Percentiles rank a stretch among this genome's conserved stretches.
phyloP scores from a whole-genome alignment of 331 rosid species.

The Malus hybrid region DNA sequence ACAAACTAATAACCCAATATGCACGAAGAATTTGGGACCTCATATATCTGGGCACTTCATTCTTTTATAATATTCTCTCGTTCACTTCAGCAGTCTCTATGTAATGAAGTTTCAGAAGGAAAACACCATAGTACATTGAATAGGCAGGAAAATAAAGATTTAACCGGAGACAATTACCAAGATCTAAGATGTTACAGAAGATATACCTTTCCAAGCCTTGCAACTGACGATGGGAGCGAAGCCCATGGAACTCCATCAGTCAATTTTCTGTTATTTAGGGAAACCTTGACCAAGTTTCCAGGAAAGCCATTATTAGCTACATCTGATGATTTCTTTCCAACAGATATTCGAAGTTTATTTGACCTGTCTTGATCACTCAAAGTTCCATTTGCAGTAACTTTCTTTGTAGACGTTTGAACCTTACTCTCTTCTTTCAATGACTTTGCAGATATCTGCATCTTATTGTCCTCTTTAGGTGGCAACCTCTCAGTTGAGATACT shows the following conservation, averaged over 20 bases:
- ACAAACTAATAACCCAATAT: not conserved
- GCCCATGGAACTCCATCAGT: constrained; percentile 71
- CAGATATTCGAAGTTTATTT: constrained; percentile 39
- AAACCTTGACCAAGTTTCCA: constrained; percentile 66
- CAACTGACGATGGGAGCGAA: constrained; percentile 71
- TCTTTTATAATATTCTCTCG: not conserved
- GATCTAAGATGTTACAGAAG: not conserved
- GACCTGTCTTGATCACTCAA: constrained; percentile 41
- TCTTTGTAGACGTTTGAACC: constrained; percentile 44
- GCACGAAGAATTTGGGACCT: not conserved
- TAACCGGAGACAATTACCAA: not conserved
- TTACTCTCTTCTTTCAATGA: constrained; percentile 49
- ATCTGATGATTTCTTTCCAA: constrained; percentile 66
- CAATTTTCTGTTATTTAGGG: constrained; percentile 50
- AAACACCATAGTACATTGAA: not conserved
- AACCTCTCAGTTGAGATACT: constrained; percentile 44
- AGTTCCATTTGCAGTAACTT: constrained; percentile 41
- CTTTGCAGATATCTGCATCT: constrained; percentile 35
- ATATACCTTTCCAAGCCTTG: constrained; percentile 82
- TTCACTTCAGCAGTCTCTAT: not conserved
- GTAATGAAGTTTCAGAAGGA: not conserved
- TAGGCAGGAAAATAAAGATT: not conserved
- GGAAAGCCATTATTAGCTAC: constrained; percentile 43
- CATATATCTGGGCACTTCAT: not conserved
- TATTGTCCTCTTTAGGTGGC: constrained; percentile 52